Base-by-base conservation (phyloP, 805 yeast genomes). In the Candida pseudofarinosa region DNA sequence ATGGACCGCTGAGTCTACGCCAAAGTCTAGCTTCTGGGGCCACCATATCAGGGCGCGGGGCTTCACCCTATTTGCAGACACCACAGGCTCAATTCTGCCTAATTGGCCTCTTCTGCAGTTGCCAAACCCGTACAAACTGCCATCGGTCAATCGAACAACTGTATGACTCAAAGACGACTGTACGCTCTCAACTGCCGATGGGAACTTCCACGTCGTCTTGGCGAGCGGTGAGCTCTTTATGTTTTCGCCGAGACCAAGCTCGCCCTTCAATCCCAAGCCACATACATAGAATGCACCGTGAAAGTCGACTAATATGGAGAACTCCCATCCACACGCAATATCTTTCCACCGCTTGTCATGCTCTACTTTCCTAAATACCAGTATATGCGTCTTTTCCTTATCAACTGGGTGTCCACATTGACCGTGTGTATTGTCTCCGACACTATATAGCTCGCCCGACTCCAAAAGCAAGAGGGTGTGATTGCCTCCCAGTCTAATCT, bases 241-340 rank as follows among this genome's bases (percentile, higher is more conserved):
- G 12, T 35, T 42, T 15, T 42, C 42, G 1, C 73, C 74, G 5
- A 63, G 48, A 0, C 95, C 96, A 28, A 88, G 63, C 55, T 88
- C 96, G 0, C 96, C 96, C 44, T 79, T 79, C 0, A 63, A 59
- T 0, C 96, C 96, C 4, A 46, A 30, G 0, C 97, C 97, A 47
- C 79, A 65, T 0, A 71, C 63, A 53, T 61, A 79, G 0, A 88
- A 53, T 4, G 60, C 61, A 40, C 72, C 65, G 0, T 57, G 39
- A 0, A 33, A 42, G 35, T 71, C 65, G 0, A 83, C 71, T 3
- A 85, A 59, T 0, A 85, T 61, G 0, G 85, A 71, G 52, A 69
- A 86, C 46, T 83, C 91, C 95, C 95, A 91, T 0, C 97, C 96
- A 34, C 91, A 83, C 3, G 80, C 68, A 1, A 79, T 71, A 41